Base-by-base conservation (phyloP, 139 green algal species). In the Chlamydomonas applanata region DNA sequence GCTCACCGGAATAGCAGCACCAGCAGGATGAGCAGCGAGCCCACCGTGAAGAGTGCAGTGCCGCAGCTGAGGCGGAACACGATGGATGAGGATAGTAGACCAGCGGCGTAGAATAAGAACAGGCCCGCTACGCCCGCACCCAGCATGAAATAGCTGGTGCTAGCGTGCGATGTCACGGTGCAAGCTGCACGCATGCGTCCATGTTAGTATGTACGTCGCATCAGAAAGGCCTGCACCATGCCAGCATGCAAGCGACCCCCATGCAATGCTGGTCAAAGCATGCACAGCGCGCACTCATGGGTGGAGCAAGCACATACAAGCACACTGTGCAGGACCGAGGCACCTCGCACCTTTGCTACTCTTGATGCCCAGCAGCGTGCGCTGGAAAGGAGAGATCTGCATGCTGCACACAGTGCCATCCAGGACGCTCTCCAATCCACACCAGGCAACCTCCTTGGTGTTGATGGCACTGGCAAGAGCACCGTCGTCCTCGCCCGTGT, bases 21-120 rank as follows among this genome's bases (percentile, higher is more conserved):
- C 2, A 70, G 54, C 2, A 82, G 36, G 27, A 82, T 65, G 34
- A 77, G 14, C 13, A 82, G 34, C 0, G 69, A 82, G 34, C 69
- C 62, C 35, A 54, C n/a, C 1, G 76, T 73, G 33, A 82, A 82
- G 24, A 82, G 27, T 7, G 62, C 19, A 1, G 69, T 61, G 20
- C 76, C 76, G 34, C 62, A 77, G 34, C 69, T 82, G 46, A 82
- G 27, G 9, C 76, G 61, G 46, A 82, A 70, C 24, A 52, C 61
- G 45, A 64, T 36, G 20, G 59, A 73, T 27, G 69, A 53, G 25
- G 62, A 74, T 19, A 82, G 61, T 1, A n/a, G 19, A 5, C 46
- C 35, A 27, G 76, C 69, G 25, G 62, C 20, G n/a, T 35, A 45
- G n/a, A 82, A 74, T 0, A 82, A 46, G 14, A 69, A 1, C 0